Evolutionary conservation across 2,329 filamentous ascomycete genomes (phyloP).

Genomic region (Aspergillus sp.): DNA sequence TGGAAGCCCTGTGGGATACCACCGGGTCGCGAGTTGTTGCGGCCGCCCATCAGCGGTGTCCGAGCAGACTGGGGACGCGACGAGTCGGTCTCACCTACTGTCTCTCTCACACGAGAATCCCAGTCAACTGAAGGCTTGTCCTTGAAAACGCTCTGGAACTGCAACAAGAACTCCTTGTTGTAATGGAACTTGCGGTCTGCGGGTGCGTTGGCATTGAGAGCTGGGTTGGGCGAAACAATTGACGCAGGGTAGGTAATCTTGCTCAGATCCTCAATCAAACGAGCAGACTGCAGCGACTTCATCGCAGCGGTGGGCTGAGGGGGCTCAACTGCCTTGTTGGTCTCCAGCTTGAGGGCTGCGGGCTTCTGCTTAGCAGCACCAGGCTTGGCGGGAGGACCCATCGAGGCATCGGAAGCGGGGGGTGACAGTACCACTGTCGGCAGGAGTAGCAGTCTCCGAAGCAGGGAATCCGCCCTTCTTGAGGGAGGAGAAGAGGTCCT

Average conservation of each 20-base stretch:
- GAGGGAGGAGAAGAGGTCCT: constrained; percentile 40
- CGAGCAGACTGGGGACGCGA: constrained; percentile 56
- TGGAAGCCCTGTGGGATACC: constrained; percentile 48
- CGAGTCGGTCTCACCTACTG: constrained; percentile 71
- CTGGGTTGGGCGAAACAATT: constrained; percentile 85
- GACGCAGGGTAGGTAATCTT: constrained; percentile 77
- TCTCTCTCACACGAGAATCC: constrained; percentile 79
- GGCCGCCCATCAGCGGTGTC: constrained; percentile 45
- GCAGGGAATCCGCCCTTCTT: constrained; percentile 36
- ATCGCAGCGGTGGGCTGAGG: constrained; percentile 90
- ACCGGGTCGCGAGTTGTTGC: constrained; percentile 47
- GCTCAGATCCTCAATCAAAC: constrained; percentile 76
- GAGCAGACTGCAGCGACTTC: constrained; percentile 85
- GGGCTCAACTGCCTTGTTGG: constrained; percentile 80
- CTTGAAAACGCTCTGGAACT: constrained; percentile 93
- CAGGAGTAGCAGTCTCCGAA: constrained; percentile 35
- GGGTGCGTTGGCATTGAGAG: constrained; percentile 71
- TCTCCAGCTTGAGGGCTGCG: constrained; percentile 80
- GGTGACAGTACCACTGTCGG: constrained; percentile 42
- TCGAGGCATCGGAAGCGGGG: constrained; percentile 41
- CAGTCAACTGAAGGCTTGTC: constrained; percentile 95
- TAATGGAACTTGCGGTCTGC: constrained; percentile 84
- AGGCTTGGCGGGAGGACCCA: constrained; percentile 50
- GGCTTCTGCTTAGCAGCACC: constrained; percentile 70
- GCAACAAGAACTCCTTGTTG: constrained; percentile 88